Evolutionary conservation across 1,139 yeast species (phyloP), one percentile per base, ranked within the genome.

Genomic region (Pichia sp.): DNA sequence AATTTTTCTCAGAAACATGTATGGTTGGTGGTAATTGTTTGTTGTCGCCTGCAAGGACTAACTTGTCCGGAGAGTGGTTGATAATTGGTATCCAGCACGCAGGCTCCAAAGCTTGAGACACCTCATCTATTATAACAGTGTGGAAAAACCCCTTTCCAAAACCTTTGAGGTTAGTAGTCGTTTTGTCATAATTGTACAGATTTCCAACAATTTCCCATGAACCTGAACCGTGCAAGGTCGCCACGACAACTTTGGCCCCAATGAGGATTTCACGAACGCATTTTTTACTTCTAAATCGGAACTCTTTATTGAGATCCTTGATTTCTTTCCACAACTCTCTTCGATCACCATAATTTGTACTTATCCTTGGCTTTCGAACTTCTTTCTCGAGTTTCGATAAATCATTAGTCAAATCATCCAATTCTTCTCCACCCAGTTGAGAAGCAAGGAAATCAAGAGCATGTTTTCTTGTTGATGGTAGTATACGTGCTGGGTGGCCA

Each of bases 51-150:
- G 95, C 95, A 28, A 86, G 77, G 1, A 91, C 80, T 30, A 91
- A 67, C 54, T 83, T 75, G 41, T 76, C 76, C 39, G 83, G 78
- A 0, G 70, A 64, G 39, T 79, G 72, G 60, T 85, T 78, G 16
- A 88, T 73, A n/a, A 93, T 58, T 0, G 99, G 98, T 30, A 93
- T 89, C 98, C 98, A 91, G 64, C 97, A 90, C 62, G 93, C 96
- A 0, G 98, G 96, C 63, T 93, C 97, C 52, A 91, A 69, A 3
- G 97, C 78, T 66, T 93, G 99, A 0, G 97, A 89, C 0, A 93
- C 97, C 68, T 93, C 99, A 67, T 93, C 99, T 44, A 93, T 90
- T 21, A 93, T 87, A 23, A 93, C 75, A 0, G 96, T 84, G 61
- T 88, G 90, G 63, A 93, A 89, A 37, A 62, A 49, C 1, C 54